Evolutionary conservation across 2,329 filamentous ascomycete species (phyloP).

Genomic region (Hypoxylon sp.): DNA sequence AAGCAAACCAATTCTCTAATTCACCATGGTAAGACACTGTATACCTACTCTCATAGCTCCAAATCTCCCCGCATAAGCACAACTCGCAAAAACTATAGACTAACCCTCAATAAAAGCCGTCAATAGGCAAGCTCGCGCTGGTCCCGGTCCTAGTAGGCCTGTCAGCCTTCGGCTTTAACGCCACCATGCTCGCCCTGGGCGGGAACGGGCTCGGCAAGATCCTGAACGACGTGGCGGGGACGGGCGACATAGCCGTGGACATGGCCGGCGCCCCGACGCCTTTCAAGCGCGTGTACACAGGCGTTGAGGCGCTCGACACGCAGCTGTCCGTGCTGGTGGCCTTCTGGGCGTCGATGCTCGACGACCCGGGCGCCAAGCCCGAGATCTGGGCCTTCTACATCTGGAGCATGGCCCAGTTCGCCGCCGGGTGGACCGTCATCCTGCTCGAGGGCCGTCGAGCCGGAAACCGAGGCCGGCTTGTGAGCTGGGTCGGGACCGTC

Average conservation of each 20-base stretch:
- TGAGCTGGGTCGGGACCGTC: constrained; percentile 36
- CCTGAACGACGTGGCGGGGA: constrained; percentile 8
- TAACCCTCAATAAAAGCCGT: constrained; percentile 16
- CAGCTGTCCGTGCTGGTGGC: constrained; percentile 16
- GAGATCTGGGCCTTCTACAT: constrained; percentile 38
- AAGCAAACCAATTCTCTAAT: no score
- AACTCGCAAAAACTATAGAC: no score
- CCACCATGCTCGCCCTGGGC: constrained; percentile 12
- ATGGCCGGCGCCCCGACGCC: constrained; percentile 21
- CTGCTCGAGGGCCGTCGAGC: constrained; percentile 43
- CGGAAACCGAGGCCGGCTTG: constrained; percentile 41
- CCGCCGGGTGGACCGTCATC: constrained; percentile 41
- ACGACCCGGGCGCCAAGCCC: constrained; percentile 37
- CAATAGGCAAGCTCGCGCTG: constrained; percentile 26
- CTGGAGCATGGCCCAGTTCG: constrained; percentile 44
- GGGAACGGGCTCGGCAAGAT: constrained; percentile 23
- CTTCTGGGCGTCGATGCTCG: constrained; percentile 43
- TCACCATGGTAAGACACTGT: no score
- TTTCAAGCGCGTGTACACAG: constrained; percentile 25
- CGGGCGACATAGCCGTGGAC: not conserved
- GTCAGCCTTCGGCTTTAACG: constrained; percentile 24
- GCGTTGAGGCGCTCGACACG: constrained; percentile 8
- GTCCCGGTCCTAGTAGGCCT: constrained; percentile 20
- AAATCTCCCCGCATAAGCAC: no score
- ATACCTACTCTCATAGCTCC: no score